Percentiles rank a stretch among this genome's conserved stretches.
These are phyloP conservation scores for Leishmania gerbilli DNA, from an alignment of 208 protist species.

Conservation along the genomic window DNA sequence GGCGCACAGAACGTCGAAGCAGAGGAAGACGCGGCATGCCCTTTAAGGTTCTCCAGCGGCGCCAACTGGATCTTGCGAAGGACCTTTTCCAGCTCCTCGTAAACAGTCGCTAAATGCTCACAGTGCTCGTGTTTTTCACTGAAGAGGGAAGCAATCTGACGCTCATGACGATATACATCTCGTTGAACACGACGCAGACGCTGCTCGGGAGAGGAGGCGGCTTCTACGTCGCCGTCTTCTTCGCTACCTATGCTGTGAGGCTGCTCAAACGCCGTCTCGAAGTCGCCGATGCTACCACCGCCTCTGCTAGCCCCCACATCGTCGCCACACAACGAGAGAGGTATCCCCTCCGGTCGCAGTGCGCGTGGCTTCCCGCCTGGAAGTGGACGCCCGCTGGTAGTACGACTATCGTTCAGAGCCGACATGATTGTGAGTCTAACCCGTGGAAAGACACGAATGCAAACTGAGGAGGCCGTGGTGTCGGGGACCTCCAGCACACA, in stretches of 20 bases:
- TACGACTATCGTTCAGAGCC: slow-evolving; percentile 22
- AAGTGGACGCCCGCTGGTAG: background rate
- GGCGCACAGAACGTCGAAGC: background rate
- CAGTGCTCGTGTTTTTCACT: slow-evolving; percentile 38
- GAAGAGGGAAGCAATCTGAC: slow-evolving; percentile 16
- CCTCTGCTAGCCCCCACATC: background rate
- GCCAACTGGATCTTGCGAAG: slow-evolving; percentile 17
- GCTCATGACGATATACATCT: slow-evolving; percentile 15
- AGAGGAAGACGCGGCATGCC: background rate
- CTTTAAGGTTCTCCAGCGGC: background rate
- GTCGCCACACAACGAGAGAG: background rate
- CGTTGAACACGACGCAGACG: slow-evolving; percentile 19
- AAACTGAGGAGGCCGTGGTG: background rate
- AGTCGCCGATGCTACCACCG: background rate
- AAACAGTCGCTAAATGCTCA: slow-evolving; percentile 25
- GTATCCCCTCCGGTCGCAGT: background rate
- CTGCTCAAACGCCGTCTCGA: background rate
- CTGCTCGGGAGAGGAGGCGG: slow-evolving; percentile 21
- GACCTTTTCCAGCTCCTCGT: slow-evolving; percentile 28
- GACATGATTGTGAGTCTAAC: slow-evolving; percentile 4
- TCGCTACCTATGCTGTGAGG: background rate
- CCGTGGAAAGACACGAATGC: background rate
- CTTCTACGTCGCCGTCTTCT: background rate
- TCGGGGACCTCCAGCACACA: background rate
- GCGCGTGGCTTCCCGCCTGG: background rate